Percentiles rank a stretch among this genome's conserved stretches.
These are phyloP conservation scores for Aspergillus hiratsukae DNA, from an alignment of 2,329 filamentous ascomycete genomes.

Conservation along the genomic window DNA sequence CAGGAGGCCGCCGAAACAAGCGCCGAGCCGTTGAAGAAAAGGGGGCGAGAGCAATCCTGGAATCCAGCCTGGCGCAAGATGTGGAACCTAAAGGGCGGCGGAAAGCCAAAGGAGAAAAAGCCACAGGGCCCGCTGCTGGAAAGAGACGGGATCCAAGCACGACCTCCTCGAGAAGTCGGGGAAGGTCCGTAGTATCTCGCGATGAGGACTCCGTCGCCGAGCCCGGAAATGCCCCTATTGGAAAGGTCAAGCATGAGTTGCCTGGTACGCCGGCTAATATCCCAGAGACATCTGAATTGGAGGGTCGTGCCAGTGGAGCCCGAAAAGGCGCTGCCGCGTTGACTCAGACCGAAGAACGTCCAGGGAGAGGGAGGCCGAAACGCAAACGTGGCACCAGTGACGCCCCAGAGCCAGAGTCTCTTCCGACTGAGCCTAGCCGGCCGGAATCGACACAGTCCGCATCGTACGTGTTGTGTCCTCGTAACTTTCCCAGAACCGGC, in stretches of 20 bases:
- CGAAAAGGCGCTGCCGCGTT: slow-evolving; percentile 20
- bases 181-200: slow-evolving; percentile 32
- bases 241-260: slow-evolving; percentile 29
- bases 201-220: slow-evolving; percentile 26
- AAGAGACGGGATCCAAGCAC: slow-evolving; percentile 32
- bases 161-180: slow-evolving; percentile 34
- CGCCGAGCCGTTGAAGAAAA: slow-evolving; percentile 17
- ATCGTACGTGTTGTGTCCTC: slow-evolving; percentile 39
- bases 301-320: slow-evolving; percentile 24
- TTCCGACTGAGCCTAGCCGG: slow-evolving; percentile 23
- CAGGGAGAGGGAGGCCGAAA: slow-evolving; percentile 29
- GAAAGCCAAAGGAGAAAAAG: slow-evolving; percentile 25
- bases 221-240: slow-evolving; percentile 6
- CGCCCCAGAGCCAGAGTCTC: slow-evolving; percentile 25
- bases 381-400: slow-evolving; percentile 39
- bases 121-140: slow-evolving; percentile 14
- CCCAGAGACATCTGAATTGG: slow-evolving; percentile 28
- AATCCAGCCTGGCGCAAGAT: slow-evolving; percentile 14
- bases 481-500: slow-evolving; percentile 60
- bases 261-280: slow-evolving; percentile 33
- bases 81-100: slow-evolving; percentile 14
- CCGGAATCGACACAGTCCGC: slow-evolving; percentile 26
- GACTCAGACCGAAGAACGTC: slow-evolving; percentile 21
- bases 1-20: slow-evolving; percentile 16
- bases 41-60: slow-evolving; percentile 18